Evolutionary conservation across 306 rosid species (phyloP).

Genomic region (Rosa multiflora): DNA sequence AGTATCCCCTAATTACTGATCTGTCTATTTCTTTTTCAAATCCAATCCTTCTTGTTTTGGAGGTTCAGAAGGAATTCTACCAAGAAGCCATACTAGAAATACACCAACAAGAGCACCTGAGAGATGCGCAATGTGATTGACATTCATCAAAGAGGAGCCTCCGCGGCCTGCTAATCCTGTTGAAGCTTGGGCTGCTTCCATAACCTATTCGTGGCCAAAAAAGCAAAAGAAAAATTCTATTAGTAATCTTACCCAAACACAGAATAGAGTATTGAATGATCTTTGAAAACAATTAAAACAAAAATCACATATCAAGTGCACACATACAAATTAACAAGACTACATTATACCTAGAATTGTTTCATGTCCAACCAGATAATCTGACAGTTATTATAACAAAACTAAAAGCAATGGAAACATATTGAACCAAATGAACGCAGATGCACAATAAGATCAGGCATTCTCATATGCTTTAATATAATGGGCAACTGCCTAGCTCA

Average conservation of each 20-base stretch:
- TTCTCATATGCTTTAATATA: background rate
- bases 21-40: constrained; percentile 25
- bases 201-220: constrained; percentile 51
- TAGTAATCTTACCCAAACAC: background rate
- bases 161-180: constrained; percentile 66
- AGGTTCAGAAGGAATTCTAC: constrained; percentile 73
- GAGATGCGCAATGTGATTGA: constrained; percentile 94
- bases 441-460: background rate
- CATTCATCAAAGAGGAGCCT: constrained; percentile 58
- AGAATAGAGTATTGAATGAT: background rate
- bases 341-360: background rate
- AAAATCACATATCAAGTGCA: background rate
- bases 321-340: background rate
- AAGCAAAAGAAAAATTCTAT: background rate
- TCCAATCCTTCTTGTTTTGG: constrained; percentile 31
- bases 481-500: background rate
- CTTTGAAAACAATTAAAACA: too few species aligned
- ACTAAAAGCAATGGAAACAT: background rate
- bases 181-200: constrained; percentile 99
- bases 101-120: constrained; percentile 98
- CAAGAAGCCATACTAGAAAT: constrained; percentile 84
- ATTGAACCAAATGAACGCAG: background rate
- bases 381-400: background rate
- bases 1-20: background rate
- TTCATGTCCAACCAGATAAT: background rate